Evolutionary conservation across 2,329 filamentous ascomycete species (phyloP).

Genomic region (Metarhizium humberi): DNA sequence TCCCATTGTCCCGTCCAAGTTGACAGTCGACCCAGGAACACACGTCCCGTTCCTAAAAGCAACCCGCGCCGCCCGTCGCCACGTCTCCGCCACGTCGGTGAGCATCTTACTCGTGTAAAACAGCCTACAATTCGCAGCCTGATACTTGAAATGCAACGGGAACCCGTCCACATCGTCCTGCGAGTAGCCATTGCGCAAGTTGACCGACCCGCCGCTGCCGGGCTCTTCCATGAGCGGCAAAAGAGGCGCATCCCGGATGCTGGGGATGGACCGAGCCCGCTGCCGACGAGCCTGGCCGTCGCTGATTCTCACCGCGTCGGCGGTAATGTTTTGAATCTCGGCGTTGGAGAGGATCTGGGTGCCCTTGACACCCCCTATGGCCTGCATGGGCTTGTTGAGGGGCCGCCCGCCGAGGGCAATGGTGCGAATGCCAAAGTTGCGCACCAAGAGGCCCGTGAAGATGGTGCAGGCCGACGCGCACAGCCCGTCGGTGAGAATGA

Average conservation of each 20-base stretch:
- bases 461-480: conserved; percentile 53
- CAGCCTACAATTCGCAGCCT: conserved; percentile 46
- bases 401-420: conserved; percentile 50
- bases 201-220: not conserved
- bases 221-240: not conserved
- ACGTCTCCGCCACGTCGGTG: not conserved
- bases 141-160: conserved; percentile 48
- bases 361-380: conserved; percentile 50
- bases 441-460: conserved; percentile 44
- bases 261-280: not conserved
- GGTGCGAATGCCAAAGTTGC: conserved; percentile 40
- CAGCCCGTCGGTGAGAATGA: conserved; percentile 42
- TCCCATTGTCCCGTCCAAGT: not conserved
- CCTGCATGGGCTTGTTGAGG: conserved; percentile 40
- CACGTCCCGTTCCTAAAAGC: not conserved
- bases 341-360: conserved; percentile 25
- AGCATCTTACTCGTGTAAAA: conserved; percentile 36
- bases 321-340: conserved; percentile 7
- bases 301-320: not conserved
- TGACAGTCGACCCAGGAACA: not conserved
- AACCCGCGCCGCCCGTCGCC: not conserved
- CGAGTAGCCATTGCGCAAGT: conserved; percentile 19
- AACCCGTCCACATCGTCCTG: conserved; percentile 14
- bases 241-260: not conserved
- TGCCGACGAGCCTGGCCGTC: not conserved